A percentile compares a stretch with the other conserved stretches of the same genome.
Conservation (phyloP, 1,139 yeast genomes). For the Taphrina communis region DNA sequence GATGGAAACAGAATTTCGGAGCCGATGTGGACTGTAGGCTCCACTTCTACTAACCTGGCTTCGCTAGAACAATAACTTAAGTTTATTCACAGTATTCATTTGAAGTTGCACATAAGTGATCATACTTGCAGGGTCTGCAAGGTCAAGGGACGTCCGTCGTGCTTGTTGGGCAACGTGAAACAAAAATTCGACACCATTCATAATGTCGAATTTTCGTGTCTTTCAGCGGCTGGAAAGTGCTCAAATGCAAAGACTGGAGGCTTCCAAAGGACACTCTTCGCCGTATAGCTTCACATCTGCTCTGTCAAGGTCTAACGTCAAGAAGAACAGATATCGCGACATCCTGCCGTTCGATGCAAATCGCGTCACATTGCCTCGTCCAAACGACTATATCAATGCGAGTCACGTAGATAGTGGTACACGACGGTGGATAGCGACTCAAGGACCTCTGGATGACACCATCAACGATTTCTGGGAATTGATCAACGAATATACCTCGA, state of each 20-base stretch:
- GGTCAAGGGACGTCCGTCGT: too few species aligned
- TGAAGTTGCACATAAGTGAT: too few species aligned
- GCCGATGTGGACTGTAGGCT: too few species aligned
- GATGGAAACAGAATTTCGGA: too few species aligned
- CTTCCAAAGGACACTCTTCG: slow-evolving; percentile 28
- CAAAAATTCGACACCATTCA: too few species aligned
- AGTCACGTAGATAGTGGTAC: slow-evolving; percentile 53
- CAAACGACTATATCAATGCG: slow-evolving; percentile 58
- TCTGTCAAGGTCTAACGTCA: neutral
- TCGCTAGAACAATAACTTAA: too few species aligned
- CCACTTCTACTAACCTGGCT: too few species aligned
- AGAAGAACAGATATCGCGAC: slow-evolving; percentile 61
- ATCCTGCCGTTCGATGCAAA: slow-evolving; percentile 66
- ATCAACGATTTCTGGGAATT: slow-evolving; percentile 82
- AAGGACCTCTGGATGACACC: slow-evolving; percentile 66
- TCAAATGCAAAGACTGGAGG: slow-evolving; percentile 33
- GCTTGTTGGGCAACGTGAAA: too few species aligned
- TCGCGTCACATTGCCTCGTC: slow-evolving; percentile 55
- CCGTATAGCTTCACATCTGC: slow-evolving; percentile 31
- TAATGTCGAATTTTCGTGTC: slow-evolving; percentile 14
- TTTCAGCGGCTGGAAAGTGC: slow-evolving; percentile 32
- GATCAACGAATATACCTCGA: slow-evolving; percentile 64
- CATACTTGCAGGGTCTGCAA: neutral
- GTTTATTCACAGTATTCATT: too few species aligned
- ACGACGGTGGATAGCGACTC: slow-evolving; percentile 48